Conservation (phyloP, 257 asterid species). For the Thymus quinquecostatus region DNA sequence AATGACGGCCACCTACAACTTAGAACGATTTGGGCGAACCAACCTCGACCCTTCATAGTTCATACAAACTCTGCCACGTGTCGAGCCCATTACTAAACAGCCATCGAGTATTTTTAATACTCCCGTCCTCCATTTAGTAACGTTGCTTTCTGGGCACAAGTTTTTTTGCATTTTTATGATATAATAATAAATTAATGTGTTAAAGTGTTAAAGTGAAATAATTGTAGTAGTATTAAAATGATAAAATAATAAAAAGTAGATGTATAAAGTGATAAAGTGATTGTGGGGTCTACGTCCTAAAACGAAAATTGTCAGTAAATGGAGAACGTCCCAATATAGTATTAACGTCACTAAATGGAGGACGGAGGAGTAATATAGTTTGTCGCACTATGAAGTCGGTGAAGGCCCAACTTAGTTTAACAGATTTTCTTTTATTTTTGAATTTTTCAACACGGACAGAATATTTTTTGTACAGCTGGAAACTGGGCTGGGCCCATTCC, state of each 20-base stretch:
- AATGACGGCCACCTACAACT: slow-evolving; percentile 10
- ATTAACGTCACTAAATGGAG: too few relatives aligned
- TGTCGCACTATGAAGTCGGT: slow-evolving; percentile 26
- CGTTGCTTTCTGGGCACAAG: too few relatives aligned
- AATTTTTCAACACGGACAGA: slow-evolving; percentile 24
- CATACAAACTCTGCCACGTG: slow-evolving; percentile 16
- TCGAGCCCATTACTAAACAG: neutral
- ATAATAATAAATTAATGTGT: too few relatives aligned
- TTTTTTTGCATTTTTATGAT: too few relatives aligned
- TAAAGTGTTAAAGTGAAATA: too few relatives aligned
- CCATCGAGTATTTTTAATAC: neutral
- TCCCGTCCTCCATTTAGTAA: too few relatives aligned
- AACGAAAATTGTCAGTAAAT: too few relatives aligned
- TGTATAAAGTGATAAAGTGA: too few relatives aligned
- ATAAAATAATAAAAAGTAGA: too few relatives aligned
- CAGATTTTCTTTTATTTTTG: neutral
- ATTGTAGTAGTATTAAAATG: too few relatives aligned
- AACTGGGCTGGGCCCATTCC: neutral
- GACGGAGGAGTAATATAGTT: neutral
- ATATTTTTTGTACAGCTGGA: slow-evolving; percentile 21
- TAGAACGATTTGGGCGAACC: neutral
- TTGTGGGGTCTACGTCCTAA: too few relatives aligned
- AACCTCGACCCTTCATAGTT: neutral
- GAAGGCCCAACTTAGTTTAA: neutral
- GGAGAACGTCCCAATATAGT: too few relatives aligned